phyloP scores from a whole-genome alignment of 306 rosid species.

The Prunus mongolica region DNA sequence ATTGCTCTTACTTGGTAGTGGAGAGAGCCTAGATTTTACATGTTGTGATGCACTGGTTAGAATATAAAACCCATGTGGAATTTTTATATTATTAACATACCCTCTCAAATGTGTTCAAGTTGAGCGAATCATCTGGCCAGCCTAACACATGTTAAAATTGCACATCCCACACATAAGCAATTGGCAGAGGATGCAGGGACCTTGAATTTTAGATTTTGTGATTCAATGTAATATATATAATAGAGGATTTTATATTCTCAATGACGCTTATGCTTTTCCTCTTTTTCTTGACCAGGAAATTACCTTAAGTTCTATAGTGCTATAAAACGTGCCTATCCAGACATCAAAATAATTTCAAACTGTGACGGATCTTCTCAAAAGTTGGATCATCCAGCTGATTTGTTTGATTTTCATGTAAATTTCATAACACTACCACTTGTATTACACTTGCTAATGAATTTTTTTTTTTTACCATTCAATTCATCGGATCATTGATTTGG shows the following conservation, averaged over 20 bases:
- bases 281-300: constrained; percentile 51
- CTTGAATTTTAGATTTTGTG: not conserved
- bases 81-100: too few species aligned
- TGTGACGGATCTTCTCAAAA: constrained; percentile 68
- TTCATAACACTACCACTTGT: constrained; percentile 16
- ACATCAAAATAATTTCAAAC: constrained; percentile 78
- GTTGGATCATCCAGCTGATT: constrained; percentile 87
- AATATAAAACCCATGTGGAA: too few species aligned
- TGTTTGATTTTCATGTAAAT: constrained; percentile 87
- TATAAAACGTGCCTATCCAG: constrained; percentile 65
- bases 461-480: not conserved
- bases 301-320: constrained; percentile 61
- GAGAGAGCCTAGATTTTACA: too few species aligned
- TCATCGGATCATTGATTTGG: not conserved
- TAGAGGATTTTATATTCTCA: not conserved
- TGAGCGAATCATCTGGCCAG: not conserved
- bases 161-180: not conserved
- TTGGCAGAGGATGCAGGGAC: not conserved
- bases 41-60: too few species aligned
- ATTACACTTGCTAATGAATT: not conserved
- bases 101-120: too few species aligned
- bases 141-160: not conserved
- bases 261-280: not conserved
- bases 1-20: too few species aligned
- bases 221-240: not conserved